Percentiles rank a stretch among this genome's conserved stretches.
Conservation (phyloP, 2,329 filamentous ascomycete genomes). For the Cordyceps tenuipes region DNA sequence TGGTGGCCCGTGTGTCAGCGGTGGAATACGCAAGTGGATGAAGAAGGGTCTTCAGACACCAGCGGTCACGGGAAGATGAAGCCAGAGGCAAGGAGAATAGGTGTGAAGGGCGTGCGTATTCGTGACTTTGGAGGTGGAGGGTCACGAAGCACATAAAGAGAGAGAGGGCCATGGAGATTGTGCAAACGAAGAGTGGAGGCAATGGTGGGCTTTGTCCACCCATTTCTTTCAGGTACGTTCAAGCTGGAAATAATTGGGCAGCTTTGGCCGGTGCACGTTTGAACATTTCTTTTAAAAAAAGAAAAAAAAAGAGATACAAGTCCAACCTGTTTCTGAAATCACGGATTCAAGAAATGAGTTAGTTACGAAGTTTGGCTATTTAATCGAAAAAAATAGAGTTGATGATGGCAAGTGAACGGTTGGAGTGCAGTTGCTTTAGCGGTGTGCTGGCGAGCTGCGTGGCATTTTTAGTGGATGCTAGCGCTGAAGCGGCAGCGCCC, state of each 20-base stretch:
- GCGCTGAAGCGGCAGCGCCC: background rate
- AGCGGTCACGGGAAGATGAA: constrained; percentile 1
- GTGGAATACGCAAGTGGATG: no score
- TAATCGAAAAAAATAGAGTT: background rate
- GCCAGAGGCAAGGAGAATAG: background rate
- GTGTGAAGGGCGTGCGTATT: background rate
- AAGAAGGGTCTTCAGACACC: background rate
- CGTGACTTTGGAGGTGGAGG: background rate
- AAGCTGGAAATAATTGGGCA: no score
- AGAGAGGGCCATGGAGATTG: no score
- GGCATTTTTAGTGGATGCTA: background rate
- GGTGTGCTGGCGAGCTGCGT: background rate
- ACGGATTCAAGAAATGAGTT: no score
- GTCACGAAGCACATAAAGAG: background rate
- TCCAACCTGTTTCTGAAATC: no score
- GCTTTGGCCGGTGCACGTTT: no score
- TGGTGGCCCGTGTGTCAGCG: background rate
- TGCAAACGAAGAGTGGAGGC: background rate
- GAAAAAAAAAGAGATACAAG: no score
- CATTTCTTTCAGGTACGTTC: background rate
- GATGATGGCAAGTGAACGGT: background rate
- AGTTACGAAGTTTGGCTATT: background rate
- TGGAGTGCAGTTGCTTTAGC: background rate
- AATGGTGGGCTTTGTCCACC: background rate
- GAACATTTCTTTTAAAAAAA: no score